These are phyloP conservation scores for Candida wancherniae DNA, from an alignment of 805 yeast genomes.

Conservation along the genomic window DNA sequence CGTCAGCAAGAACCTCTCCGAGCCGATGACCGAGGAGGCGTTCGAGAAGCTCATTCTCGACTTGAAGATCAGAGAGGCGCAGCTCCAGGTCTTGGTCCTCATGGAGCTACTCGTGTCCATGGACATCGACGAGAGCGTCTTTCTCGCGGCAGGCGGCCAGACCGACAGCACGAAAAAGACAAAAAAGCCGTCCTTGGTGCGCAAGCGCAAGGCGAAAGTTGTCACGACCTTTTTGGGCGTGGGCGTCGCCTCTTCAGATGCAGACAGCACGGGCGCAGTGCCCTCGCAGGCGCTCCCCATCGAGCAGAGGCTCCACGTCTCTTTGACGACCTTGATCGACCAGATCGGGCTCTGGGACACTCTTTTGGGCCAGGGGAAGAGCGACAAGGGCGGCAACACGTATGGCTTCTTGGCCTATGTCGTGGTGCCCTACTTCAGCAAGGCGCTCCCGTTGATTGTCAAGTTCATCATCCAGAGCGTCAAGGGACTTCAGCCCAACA, in stretches of 20 bases:
- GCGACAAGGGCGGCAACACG: constrained; percentile 35
- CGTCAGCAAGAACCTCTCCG: constrained; percentile 5
- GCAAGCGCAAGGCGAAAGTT: constrained; percentile 21
- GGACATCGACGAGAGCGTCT: constrained; percentile 32
- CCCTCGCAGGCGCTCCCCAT: constrained; percentile 16
- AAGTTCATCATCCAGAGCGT: constrained; percentile 43
- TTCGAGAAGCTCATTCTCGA: constrained; percentile 29
- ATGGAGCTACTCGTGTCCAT: constrained; percentile 40
- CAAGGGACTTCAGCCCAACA: constrained; percentile 36
- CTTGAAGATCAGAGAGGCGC: constrained; percentile 52
- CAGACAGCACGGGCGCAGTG: neutral
- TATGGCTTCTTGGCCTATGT: constrained; percentile 49
- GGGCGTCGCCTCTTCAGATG: constrained; percentile 26
- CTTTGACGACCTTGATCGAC: constrained; percentile 45
- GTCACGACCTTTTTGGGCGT: constrained; percentile 42
- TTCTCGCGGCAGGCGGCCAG: constrained; percentile 24
- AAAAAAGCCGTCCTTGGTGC: constrained; percentile 19
- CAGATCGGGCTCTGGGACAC: constrained; percentile 53
- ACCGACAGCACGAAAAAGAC: constrained; percentile 25
- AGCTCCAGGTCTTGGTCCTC: constrained; percentile 46
- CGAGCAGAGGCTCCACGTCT: constrained; percentile 16
- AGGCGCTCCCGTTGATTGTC: constrained; percentile 43
- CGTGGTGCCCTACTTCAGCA: constrained; percentile 49
- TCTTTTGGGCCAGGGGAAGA: constrained; percentile 29
- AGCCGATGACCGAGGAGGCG: constrained; percentile 14